Evolutionary conservation across 371 early-diverging fungal species (phyloP).

Genomic region (Haplosporangium sp.): DNA sequence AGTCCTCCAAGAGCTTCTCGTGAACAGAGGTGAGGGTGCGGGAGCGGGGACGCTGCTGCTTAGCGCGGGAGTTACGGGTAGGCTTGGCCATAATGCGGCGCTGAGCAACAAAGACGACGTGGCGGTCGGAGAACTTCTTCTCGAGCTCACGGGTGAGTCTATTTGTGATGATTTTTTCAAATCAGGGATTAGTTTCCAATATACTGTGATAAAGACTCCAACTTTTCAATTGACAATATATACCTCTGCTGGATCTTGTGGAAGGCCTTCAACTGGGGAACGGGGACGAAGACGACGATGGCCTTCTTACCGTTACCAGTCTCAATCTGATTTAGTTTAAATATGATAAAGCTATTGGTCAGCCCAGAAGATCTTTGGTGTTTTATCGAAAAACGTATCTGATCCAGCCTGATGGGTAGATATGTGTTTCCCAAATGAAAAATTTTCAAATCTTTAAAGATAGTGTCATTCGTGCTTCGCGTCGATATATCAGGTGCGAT

Average conservation of each 20-base stretch:
- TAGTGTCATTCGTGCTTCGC: background rate
- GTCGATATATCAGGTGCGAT: background rate
- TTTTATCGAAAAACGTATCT: background rate
- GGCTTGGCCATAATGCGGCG: conserved; percentile 96
- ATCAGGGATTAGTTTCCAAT: background rate
- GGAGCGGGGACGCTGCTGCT: conserved; percentile 94
- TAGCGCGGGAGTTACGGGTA: conserved; percentile 85
- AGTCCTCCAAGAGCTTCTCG: conserved; percentile 95
- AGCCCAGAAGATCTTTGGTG: background rate
- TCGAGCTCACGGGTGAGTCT: conserved; percentile 96
- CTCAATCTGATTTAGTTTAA: conserved; percentile 72
- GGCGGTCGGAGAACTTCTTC: conserved; percentile 99
- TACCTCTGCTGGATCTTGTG: conserved; percentile 94
- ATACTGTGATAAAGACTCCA: too few species aligned
- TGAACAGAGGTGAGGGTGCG: conserved; percentile 97
- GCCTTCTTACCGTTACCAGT: conserved; percentile 96
- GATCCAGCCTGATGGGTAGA: background rate
- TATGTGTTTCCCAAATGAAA: background rate
- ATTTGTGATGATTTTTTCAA: background rate
- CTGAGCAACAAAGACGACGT: conserved; percentile 95
- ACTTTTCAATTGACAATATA: background rate
- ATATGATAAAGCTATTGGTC: conserved; percentile 2
- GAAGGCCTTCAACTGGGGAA: conserved; percentile 92
- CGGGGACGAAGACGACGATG: conserved; percentile 96
- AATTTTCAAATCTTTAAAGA: background rate